Evolutionary conservation across 495 filamentous ascomycete species (phyloP).

Genomic region (Xylaria scruposa): DNA sequence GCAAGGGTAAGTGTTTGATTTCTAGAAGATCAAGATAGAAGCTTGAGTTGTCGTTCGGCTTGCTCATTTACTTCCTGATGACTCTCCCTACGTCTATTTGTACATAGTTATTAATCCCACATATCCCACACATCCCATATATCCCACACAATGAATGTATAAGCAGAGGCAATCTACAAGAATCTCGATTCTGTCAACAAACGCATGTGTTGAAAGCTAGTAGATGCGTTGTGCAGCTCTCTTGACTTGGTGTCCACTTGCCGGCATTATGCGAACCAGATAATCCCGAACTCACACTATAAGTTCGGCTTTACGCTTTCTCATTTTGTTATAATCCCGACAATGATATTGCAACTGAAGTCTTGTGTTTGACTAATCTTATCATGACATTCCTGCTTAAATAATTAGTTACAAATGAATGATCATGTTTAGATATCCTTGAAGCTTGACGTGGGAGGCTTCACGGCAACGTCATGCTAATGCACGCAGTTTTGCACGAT

Average conservation of each 20-base stretch:
- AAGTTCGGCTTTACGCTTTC: neutral
- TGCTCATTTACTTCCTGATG: neutral
- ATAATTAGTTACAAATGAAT: too few relatives aligned
- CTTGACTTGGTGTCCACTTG: neutral
- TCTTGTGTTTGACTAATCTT: too few relatives aligned
- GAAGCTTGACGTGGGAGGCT: too few relatives aligned
- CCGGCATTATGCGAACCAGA: neutral
- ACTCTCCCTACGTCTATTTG: neutral
- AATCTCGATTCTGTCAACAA: neutral
- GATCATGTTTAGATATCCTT: too few relatives aligned
- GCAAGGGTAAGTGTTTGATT: neutral
- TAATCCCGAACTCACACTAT: neutral
- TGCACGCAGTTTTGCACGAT: neutral
- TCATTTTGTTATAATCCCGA: neutral
- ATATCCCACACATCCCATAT: conserved; percentile 2
- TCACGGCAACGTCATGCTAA: too few relatives aligned
- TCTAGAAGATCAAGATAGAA: neutral
- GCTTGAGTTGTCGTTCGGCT: neutral
- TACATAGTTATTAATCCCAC: neutral
- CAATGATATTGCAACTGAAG: neutral
- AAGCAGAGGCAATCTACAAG: neutral
- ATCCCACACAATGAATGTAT: neutral
- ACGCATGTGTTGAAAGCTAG: neutral
- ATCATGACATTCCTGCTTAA: too few relatives aligned
- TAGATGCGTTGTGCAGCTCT: neutral